These are phyloP conservation scores for Carex pumila DNA, from an alignment of 176 grass and related monocot species.

Conservation along the genomic window DNA sequence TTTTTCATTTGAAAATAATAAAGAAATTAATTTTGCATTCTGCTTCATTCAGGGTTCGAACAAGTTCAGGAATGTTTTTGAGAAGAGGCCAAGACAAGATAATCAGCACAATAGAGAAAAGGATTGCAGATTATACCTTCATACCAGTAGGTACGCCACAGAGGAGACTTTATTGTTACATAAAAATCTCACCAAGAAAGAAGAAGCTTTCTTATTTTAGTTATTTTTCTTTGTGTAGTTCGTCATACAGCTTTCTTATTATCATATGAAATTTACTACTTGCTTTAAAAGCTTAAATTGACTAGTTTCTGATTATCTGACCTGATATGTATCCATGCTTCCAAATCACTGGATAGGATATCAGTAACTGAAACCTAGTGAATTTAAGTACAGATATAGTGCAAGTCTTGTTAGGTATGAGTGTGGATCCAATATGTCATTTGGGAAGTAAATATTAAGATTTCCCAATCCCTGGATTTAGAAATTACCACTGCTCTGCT, in stretches of 20 bases:
- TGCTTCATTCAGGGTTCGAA: slow-evolving; percentile 59
- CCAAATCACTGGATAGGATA: background rate
- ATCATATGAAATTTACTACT: background rate
- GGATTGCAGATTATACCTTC: slow-evolving; percentile 91
- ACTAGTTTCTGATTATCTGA: background rate
- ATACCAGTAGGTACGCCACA: slow-evolving; percentile 69
- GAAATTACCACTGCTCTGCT: background rate
- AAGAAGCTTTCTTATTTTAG: background rate
- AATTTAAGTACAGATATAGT: background rate
- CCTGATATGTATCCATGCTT: background rate
- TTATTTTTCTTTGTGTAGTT: background rate
- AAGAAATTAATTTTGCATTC: background rate
- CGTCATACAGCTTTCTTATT: background rate
- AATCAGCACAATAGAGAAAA: slow-evolving; percentile 76
- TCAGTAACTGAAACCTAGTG: background rate
- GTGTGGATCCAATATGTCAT: background rate
- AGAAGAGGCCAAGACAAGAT: slow-evolving; percentile 84
- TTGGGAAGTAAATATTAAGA: background rate
- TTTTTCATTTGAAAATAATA: slow-evolving; percentile 10
- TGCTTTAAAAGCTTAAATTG: background rate
- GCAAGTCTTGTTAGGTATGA: background rate
- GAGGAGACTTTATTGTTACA: background rate
- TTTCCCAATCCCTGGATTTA: too few relatives aligned
- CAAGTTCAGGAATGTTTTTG: slow-evolving; percentile 95
- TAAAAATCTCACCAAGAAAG: background rate